Base-by-base conservation (phyloP, 2,329 filamentous ascomycete genomes). In the Aspergillus arachidicola region DNA sequence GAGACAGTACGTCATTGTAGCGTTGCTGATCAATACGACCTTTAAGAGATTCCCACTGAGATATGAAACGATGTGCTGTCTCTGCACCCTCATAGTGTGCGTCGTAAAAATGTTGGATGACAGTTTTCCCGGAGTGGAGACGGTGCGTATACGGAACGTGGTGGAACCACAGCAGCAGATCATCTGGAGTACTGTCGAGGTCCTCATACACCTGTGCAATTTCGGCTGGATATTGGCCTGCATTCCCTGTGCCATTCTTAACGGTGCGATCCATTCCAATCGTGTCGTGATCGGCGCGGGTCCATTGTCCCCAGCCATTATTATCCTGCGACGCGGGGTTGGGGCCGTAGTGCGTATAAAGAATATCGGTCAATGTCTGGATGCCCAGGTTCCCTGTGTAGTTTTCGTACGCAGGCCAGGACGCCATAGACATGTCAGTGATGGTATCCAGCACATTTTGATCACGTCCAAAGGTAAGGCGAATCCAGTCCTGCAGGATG, bases 251-350 rank as follows among this genome's bases (percentile, higher is more conserved):
- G 11, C 90, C 90, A 59, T 89, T 92, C 63, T 77, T 80, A 0
- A 90, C 85, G 0, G 89, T 91, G 12, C 90, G 84, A 68, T 92
- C 89, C 89, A 92, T 92, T 0, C 90, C 89, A 60, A 92, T 86
- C 5, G 80, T 81, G 23, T 78, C 68, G 0, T 73, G 72, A 64
- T 90, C 86, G 0, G 89, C 89, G 4, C 89, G 85, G 0, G 89
- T 91, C 88, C 89, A 92, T 72, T 91, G 89, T 11, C 89, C 89
- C 87, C 87, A 91, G 2, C 84, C 84, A 67, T 91, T 91, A 68
- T 82, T 81, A 66, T 92, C 89, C 70, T 89, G 86, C 0, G 86
- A 87, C 10, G 83, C 85, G 1, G 89, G 88, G 62, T 88, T 90
- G 0, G 90, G 88, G 0, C 90, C 89, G 70, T 86, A 90, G 75